A percentile compares a stretch with the other conserved stretches of the same genome.
These are phyloP conservation scores for Rhytidiadelphus loreus DNA, from an alignment of 225 moss, liverwort and hornwort genomes.

Conservation along the genomic window DNA sequence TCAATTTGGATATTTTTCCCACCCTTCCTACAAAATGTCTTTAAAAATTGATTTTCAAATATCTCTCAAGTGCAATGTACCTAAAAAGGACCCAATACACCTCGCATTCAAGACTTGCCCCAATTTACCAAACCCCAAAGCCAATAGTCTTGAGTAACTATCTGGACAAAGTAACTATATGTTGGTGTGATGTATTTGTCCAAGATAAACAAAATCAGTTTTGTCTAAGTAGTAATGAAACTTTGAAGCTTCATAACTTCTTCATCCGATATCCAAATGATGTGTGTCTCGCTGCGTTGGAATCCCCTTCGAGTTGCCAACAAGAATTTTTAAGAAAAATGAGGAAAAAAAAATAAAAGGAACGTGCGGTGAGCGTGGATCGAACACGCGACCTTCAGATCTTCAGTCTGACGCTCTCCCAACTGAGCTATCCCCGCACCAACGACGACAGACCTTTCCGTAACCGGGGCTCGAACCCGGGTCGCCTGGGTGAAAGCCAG, in stretches of 20 bases:
- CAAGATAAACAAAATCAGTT: not conserved
- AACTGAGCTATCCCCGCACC: not conserved
- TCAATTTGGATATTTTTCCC: no score
- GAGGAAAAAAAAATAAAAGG: rapidly evolving
- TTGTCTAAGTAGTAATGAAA: no score
- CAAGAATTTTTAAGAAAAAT: not conserved
- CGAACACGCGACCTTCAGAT: not conserved
- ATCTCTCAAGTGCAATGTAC: no score
- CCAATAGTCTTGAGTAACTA: no score
- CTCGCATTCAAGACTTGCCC: no score
- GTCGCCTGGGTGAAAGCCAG: not conserved
- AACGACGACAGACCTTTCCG: not conserved
- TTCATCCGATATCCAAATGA: not conserved
- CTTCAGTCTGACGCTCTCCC: not conserved
- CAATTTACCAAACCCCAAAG: no score
- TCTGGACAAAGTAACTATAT: no score
- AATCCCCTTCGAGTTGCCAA: not conserved
- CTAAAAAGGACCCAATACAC: no score
- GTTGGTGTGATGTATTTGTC: no score
- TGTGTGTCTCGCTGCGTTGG: not conserved
- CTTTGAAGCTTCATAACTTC: not conserved
- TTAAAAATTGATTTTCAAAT: no score
- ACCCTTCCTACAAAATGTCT: no score
- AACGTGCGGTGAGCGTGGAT: not conserved
- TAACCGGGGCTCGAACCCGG: not conserved